phyloP scores from a whole-genome alignment of 2,329 filamentous ascomycete species.

The Dothistroma pini region DNA sequence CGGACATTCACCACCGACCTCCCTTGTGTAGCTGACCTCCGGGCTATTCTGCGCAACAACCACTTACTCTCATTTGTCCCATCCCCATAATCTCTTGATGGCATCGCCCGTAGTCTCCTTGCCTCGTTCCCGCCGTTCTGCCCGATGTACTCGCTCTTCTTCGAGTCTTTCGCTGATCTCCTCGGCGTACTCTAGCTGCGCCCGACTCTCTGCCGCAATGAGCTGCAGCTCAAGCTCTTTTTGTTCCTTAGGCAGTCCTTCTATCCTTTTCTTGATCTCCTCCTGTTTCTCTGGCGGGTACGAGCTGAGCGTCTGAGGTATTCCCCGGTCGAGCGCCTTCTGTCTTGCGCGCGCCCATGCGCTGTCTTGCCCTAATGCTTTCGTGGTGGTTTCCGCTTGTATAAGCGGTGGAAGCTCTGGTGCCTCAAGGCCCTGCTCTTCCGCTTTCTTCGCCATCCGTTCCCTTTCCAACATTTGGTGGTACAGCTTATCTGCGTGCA shows the following conservation, averaged over 20 bases:
- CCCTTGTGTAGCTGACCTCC: background rate
- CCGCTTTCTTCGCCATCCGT: slow-evolving; percentile 65
- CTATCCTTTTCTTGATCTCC: slow-evolving; percentile 48
- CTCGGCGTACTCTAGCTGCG: slow-evolving; percentile 57
- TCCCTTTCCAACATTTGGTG: slow-evolving; percentile 85
- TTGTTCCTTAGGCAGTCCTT: slow-evolving; percentile 32
- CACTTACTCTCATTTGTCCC: slow-evolving; percentile 3
- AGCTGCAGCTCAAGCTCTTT: slow-evolving; percentile 60
- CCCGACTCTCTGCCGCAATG: slow-evolving; percentile 59
- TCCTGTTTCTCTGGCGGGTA: slow-evolving; percentile 54
- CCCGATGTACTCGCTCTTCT: slow-evolving; percentile 53
- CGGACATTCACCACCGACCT: background rate
- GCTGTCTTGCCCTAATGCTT: slow-evolving; percentile 31
- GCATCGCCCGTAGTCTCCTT: slow-evolving; percentile 44
- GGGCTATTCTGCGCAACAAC: background rate
- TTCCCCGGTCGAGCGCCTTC: slow-evolving; percentile 27
- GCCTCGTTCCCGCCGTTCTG: slow-evolving; percentile 55
- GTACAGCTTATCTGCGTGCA: slow-evolving; percentile 91
- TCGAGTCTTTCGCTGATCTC: slow-evolving; percentile 55
- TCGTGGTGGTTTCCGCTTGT: slow-evolving; percentile 24
- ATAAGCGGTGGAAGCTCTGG: slow-evolving; percentile 60
- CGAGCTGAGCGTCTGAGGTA: slow-evolving; percentile 50
- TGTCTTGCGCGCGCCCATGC: slow-evolving; percentile 29
- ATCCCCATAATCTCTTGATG: slow-evolving; percentile 10
- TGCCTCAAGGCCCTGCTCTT: slow-evolving; percentile 50